phyloP scores from a whole-genome alignment of 2,329 filamentous ascomycete genomes.

The Hansfordia pulvinata region DNA sequence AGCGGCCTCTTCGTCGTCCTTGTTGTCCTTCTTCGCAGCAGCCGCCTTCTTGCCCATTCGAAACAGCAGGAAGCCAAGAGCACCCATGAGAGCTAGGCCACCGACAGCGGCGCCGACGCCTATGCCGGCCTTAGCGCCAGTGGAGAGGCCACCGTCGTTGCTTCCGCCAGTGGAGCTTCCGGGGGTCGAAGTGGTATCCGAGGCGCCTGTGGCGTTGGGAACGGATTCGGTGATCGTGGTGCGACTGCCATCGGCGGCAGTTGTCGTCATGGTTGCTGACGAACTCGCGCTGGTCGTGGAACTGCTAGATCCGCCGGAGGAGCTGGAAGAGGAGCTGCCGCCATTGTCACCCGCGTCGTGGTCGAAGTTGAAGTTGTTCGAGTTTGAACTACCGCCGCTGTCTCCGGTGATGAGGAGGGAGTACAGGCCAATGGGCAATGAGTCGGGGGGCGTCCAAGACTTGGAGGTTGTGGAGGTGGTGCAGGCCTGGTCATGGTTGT shows the following conservation, averaged over 20 bases:
- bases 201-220: not conserved
- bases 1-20: slow-evolving; percentile 1
- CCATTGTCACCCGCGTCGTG: not conserved
- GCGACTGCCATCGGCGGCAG: not conserved
- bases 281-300: not conserved
- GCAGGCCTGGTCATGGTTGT: slow-evolving; percentile 1
- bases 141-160: slow-evolving; percentile 1
- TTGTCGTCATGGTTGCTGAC: no score
- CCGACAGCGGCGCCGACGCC: slow-evolving; percentile 2
- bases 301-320: not conserved
- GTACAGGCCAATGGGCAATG: slow-evolving; percentile 1
- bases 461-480: not conserved
- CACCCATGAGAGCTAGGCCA: slow-evolving; percentile 1
- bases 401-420: slow-evolving; percentile 1
- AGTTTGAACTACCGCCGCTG: not conserved
- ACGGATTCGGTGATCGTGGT: not conserved
- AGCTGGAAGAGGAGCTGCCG: not conserved
- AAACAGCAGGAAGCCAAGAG: slow-evolving; percentile 1
- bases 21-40: not conserved
- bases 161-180: no score
- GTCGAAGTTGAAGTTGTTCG: not conserved
- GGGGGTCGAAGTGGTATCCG: not conserved
- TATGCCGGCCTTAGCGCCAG: slow-evolving; percentile 2
- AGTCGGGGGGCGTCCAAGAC: slow-evolving; percentile 1
- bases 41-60: slow-evolving; percentile 2